Evolutionary conservation across 768 basidiomycete species (phyloP).

Genomic region (Lactarius akahatsu): DNA sequence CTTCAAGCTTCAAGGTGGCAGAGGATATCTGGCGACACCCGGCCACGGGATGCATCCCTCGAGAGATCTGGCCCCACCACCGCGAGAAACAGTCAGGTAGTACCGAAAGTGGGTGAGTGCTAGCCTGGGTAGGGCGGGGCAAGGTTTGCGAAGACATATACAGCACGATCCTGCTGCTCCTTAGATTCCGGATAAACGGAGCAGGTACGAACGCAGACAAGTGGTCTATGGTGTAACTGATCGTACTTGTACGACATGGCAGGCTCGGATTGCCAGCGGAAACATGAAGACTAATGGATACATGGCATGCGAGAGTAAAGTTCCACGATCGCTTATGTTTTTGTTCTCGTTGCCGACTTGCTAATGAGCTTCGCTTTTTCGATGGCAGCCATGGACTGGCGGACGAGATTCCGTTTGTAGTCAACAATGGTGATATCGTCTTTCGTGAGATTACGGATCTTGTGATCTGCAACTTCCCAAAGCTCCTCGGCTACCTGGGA

Average conservation of each 20-base stretch:
- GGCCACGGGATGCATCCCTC: neutral
- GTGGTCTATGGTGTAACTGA: neutral
- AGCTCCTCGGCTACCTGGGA: constrained; percentile 98
- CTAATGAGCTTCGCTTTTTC: constrained; percentile 94
- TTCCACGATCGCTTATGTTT: constrained; percentile 42
- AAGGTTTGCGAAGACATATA: neutral
- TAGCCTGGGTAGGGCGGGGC: neutral
- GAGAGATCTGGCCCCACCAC: neutral
- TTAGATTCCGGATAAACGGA: neutral
- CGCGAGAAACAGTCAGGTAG: neutral
- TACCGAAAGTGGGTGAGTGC: neutral
- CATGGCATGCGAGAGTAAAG: constrained; percentile 8
- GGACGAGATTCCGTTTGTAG: constrained; percentile 87
- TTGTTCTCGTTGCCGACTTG: constrained; percentile 74
- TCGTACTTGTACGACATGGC: neutral
- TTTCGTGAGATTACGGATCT: constrained; percentile 90
- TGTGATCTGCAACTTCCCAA: constrained; percentile 96
- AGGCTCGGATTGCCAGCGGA: neutral
- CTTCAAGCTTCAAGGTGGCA: neutral
- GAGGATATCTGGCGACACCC: neutral
- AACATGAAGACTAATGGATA: constrained; percentile 20
- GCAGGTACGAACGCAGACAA: neutral
- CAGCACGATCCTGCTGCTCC: neutral
- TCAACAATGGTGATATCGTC: constrained; percentile 87
- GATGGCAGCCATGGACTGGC: constrained; percentile 79